phyloP scores from a whole-genome alignment of 805 yeast species.

The Clavispora fructus region DNA sequence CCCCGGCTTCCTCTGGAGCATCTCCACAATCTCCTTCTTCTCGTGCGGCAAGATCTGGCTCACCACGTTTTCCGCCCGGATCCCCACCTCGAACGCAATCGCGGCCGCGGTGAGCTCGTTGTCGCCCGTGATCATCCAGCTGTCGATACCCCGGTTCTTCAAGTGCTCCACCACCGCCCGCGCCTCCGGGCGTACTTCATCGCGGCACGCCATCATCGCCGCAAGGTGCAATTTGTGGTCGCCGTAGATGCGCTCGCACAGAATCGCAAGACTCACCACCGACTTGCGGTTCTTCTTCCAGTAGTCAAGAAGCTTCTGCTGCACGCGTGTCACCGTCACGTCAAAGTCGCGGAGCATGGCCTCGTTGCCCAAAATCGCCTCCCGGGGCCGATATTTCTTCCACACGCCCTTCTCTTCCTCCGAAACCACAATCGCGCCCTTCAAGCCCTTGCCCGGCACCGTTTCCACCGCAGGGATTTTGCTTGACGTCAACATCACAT shows the following conservation, averaged over 20 bases:
- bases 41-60: slow-evolving; percentile 73
- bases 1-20: slow-evolving; percentile 40
- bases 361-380: slow-evolving; percentile 58
- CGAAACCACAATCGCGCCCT: slow-evolving; percentile 34
- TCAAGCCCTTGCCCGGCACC: slow-evolving; percentile 57
- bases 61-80: slow-evolving; percentile 43
- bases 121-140: slow-evolving; percentile 80
- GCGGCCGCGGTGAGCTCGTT: slow-evolving; percentile 62
- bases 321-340: slow-evolving; percentile 31
- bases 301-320: slow-evolving; percentile 28
- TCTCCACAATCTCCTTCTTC: slow-evolving; percentile 55
- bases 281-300: slow-evolving; percentile 69
- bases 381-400: slow-evolving; percentile 27
- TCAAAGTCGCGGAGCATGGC: slow-evolving; percentile 45
- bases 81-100: slow-evolving; percentile 60
- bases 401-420: slow-evolving; percentile 21
- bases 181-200: slow-evolving; percentile 56
- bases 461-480: slow-evolving; percentile 46
- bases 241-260: slow-evolving; percentile 21
- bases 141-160: slow-evolving; percentile 40
- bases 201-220: slow-evolving; percentile 56
- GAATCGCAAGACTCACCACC: slow-evolving; percentile 49
- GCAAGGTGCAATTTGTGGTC: slow-evolving; percentile 32
- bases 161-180: slow-evolving; percentile 39
- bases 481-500: slow-evolving; percentile 17